Base-by-base conservation (phyloP, 2,329 filamentous ascomycete genomes). In the Hymenoscyphus repandus region DNA sequence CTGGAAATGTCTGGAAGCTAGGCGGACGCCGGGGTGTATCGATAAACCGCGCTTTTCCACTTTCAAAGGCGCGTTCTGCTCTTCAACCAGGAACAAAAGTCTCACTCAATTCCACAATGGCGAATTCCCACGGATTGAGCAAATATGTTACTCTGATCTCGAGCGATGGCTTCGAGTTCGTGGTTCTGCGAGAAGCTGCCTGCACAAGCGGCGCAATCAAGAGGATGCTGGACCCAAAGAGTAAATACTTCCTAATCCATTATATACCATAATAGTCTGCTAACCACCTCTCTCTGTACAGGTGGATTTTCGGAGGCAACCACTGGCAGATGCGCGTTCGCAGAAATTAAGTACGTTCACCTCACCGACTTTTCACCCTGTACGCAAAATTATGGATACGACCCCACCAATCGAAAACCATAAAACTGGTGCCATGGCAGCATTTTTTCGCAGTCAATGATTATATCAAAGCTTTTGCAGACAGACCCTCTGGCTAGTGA, bases 121-220 rank as follows among this genome's bases (percentile, higher is more conserved):
- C 46, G 12, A 52, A 46, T 45, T 52, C 58, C 20, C 37, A 48
- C 22, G 47, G 46, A 11, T 34, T 55, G 38, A 80, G 78, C 69
- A 83, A 88, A 64, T 91, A 90, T 68, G 79, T 91, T 58, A 91
- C 88, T 5, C 79, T 92, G 47, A 76, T 90, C 38, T 90, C 86
- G 0, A 78, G 75, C 58, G 88, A 92, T 68, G 85, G 80, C 61
- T 90, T 82, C 66, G 86, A 90, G 71, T 91, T 88, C 66, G 80
- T 88, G 56, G 76, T 91, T 46, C 74, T 86, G 49, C 82, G 86
- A 48, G 84, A 87, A 45, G 83, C 86, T 2, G 82, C 86, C 53
- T 74, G 80, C 62, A 74, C 87, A 63, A 87, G 85, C 59, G 82
- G 82, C 32, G 79, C 83, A 52, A 85, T 92, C 70, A 86, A 82